Evolutionary conservation across 129 eudicot species (phyloP), one percentile per base, ranked within the genome.

Genomic region (Sambucus nigra): DNA sequence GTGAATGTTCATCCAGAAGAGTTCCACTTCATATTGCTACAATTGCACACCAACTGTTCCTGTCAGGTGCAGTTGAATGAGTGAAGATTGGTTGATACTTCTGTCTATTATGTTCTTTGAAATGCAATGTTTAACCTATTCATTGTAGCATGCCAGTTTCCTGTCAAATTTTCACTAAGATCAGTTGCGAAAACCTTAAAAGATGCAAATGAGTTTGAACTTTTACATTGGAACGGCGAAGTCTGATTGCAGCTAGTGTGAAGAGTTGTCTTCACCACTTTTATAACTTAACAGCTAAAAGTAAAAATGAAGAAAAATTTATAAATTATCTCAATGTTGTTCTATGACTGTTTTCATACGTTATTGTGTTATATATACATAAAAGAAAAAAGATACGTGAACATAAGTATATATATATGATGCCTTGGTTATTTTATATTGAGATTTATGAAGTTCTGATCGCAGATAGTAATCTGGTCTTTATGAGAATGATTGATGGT

Each of bases 1-100:
- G 88, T 63, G 99, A 92, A 82, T 72, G 91, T 53, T 75, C 91
- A 52, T 72, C 89, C 14, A 81, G 87, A 32, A 86, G 77, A 67
- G 84, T 92, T 63, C 99, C 99, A 44, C 99, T 92, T 63, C 94
- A 86, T 65, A 61, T 92, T 51, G 65, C 99, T 46, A 84, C 80
- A 66, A 81, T 60, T 72, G 99, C 99, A 51, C 94, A 77, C 55
- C 96, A 92, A 65, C 50, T 92, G 65, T 92, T 92, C 72, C 69
- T 92, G 67, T 74, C 99, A 76, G 99, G 99, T 92, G 61, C 16
- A 59, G 27, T 63, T 58, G 54, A 38, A 63, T 47, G 61, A 53
- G 47, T 25, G 47, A 26, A 27, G 40, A 60, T 59, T 2, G 6
- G 31, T 47, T 18, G 25, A 18, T 47, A 23, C 18, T 1, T 26